Percentiles rank a stretch among this genome's conserved stretches.
phyloP scores from a whole-genome alignment of 1,139 yeast genomes.

The Yamadazyma taylorii region DNA sequence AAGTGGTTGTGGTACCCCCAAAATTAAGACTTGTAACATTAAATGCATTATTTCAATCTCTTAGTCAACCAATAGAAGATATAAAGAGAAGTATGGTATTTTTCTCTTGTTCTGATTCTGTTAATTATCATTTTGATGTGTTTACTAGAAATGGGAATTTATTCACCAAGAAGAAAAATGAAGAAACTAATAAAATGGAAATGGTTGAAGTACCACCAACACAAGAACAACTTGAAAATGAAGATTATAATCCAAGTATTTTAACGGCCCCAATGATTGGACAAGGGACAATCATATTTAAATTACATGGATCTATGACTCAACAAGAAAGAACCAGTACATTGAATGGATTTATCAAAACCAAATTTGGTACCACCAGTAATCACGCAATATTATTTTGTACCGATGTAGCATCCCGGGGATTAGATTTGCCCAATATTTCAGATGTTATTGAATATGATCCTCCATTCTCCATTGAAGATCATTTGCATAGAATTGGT shows the following conservation, averaged over 20 bases:
- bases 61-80: conserved; percentile 30
- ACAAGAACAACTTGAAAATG: conserved; percentile 22
- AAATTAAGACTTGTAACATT: conserved; percentile 83
- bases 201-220: conserved; percentile 16
- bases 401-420: conserved; percentile 79
- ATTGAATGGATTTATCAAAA: conserved; percentile 58
- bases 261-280: conserved; percentile 57
- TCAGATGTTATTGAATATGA: conserved; percentile 66
- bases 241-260: conserved; percentile 37
- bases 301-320: conserved; percentile 85
- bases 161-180: conserved; percentile 30
- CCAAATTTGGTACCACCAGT: conserved; percentile 19
- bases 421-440: conserved; percentile 66
- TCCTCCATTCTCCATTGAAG: conserved; percentile 70
- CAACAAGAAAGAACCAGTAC: conserved; percentile 84
- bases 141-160: conserved; percentile 59
- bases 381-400: conserved; percentile 71
- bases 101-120: conserved; percentile 92
- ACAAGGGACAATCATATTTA: conserved; percentile 55
- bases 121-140: conserved; percentile 82
- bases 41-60: conserved; percentile 59
- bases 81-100: conserved; percentile 72
- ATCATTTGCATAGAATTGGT: conserved; percentile 72
- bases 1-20: conserved; percentile 81
- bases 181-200: conserved; percentile 25